Evolutionary conservation across 805 yeast genomes (phyloP).

Genomic region (Kuraishia piskuri): DNA sequence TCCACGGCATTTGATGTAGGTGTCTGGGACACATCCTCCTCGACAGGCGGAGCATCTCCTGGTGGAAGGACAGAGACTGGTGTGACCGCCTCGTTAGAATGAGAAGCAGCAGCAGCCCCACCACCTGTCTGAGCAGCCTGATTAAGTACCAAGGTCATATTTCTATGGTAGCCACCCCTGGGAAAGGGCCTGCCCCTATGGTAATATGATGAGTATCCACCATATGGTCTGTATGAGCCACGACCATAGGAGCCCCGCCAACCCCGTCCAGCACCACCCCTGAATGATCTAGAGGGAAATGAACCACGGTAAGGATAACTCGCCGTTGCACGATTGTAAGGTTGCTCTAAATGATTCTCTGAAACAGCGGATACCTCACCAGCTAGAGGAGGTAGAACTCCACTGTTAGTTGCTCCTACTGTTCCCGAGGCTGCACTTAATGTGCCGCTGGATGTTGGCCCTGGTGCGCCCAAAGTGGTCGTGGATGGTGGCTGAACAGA

Average conservation of each 20-base stretch:
- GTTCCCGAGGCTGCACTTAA: not conserved
- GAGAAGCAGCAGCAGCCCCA: not conserved
- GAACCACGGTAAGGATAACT: not conserved
- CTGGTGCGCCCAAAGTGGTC: not conserved
- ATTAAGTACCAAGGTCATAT: conserved; percentile 24
- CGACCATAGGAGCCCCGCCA: not conserved
- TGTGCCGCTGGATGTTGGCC: not conserved
- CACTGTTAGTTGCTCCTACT: not conserved
- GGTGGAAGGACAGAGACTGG: not conserved
- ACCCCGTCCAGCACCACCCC: not conserved
- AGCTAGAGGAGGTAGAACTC: not conserved
- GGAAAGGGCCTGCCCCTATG: not conserved
- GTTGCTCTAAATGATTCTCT: not conserved
- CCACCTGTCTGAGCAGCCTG: conserved; percentile 5
- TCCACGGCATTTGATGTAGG: not conserved
- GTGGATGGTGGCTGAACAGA: not conserved
- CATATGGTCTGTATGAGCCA: too few relatives aligned
- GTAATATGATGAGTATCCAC: not conserved
- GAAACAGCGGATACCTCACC: not conserved
- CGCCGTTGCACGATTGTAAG: not conserved
- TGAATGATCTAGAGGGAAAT: not conserved
- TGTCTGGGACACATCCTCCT: not conserved
- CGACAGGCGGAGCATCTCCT: not conserved
- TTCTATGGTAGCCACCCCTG: conserved; percentile 10
- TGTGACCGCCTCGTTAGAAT: not conserved